A percentile compares a stretch with the other conserved stretches of the same genome.
Evolutionary conservation across 2,329 filamentous ascomycete species (phyloP).

Genomic region (Tolypocladium inflatum): DNA sequence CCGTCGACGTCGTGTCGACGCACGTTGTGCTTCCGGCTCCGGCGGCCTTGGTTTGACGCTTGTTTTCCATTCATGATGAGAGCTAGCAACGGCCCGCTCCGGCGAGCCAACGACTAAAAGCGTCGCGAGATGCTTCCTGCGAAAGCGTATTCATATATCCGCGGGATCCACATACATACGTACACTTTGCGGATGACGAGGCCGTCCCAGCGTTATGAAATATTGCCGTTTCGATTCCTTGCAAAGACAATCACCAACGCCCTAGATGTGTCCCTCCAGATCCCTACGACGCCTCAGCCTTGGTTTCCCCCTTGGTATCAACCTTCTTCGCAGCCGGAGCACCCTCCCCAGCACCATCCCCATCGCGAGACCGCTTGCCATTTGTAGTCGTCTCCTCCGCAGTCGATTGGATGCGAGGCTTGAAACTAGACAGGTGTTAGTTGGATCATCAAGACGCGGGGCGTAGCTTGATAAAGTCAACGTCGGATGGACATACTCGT

Average conservation of each 20-base stretch:
- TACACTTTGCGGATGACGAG: neutral
- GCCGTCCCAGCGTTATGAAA: no score
- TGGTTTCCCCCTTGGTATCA: slow-evolving; percentile 36
- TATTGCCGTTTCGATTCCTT: neutral
- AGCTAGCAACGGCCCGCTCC: neutral
- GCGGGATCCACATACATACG: neutral
- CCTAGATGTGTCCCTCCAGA: neutral
- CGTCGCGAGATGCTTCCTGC: neutral
- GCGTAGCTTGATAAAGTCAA: neutral
- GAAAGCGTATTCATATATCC: neutral
- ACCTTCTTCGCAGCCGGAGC: slow-evolving; percentile 53
- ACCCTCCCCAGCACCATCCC: slow-evolving; percentile 30
- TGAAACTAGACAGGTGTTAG: slow-evolving; percentile 11
- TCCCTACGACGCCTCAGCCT: slow-evolving; percentile 1
- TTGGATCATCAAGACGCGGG: neutral
- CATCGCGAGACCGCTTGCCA: slow-evolving; percentile 47
- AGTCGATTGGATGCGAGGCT: slow-evolving; percentile 35
- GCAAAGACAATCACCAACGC: neutral
- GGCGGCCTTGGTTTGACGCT: neutral
- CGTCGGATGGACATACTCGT: slow-evolving; percentile 17
- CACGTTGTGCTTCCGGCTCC: neutral
- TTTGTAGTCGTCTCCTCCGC: slow-evolving; percentile 26
- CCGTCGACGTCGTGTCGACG: no score
- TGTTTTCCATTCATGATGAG: neutral
- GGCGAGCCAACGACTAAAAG: neutral